Evolutionary conservation across 192 early-diverging fungal species (phyloP).

Genomic region (Phycomyces nitens): DNA sequence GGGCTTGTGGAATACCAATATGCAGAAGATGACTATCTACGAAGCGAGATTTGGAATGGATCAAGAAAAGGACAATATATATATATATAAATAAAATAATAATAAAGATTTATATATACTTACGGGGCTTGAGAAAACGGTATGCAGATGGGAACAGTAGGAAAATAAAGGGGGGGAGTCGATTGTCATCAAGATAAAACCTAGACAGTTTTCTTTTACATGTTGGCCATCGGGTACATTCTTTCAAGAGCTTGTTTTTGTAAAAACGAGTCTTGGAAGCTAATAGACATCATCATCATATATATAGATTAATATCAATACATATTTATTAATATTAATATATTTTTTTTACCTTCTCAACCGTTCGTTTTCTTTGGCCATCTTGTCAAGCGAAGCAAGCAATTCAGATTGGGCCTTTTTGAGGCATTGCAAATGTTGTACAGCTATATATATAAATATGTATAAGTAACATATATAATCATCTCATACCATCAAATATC

Average conservation of each 20-base stretch:
- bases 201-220: slow-evolving; percentile 19
- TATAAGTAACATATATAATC: background rate
- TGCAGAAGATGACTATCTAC: too few relatives aligned
- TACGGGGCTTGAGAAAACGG: too few relatives aligned
- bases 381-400: slow-evolving; percentile 18
- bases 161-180: background rate
- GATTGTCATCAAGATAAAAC: too few relatives aligned
- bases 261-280: slow-evolving; percentile 28
- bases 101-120: too few relatives aligned
- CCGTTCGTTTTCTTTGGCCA: slow-evolving; percentile 16
- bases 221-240: slow-evolving; percentile 24
- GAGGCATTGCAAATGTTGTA: slow-evolving; percentile 37
- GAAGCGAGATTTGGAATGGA: too few relatives aligned
- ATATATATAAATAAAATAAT: too few relatives aligned
- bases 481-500: too few relatives aligned
- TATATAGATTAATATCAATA: background rate
- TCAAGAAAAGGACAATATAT: too few relatives aligned
- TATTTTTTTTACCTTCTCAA: slow-evolving; percentile 23
- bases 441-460: slow-evolving; percentile 21
- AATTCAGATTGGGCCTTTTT: slow-evolving; percentile 31
- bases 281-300: too few relatives aligned
- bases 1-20: too few relatives aligned
- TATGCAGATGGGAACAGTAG: too few relatives aligned
- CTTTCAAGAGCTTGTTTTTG: slow-evolving; percentile 33
- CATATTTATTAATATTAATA: background rate